Conservation (phyloP, 495 filamentous ascomycete genomes). For the Aspergillus conjunctus region DNA sequence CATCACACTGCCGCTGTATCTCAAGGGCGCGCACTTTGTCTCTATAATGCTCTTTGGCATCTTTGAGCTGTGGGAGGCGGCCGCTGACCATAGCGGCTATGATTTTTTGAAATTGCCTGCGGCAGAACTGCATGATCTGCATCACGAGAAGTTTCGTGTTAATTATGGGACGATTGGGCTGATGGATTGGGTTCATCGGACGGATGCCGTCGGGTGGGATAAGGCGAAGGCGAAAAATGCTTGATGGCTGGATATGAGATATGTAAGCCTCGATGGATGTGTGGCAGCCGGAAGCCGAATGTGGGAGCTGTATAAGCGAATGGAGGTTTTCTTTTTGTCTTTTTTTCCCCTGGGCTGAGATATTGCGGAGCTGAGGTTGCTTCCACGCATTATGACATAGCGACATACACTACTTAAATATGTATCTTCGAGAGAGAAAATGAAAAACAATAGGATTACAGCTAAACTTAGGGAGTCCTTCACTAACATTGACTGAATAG, state of each 20-base stretch:
- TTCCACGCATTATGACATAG: background rate
- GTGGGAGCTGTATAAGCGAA: too few species aligned
- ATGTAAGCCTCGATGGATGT: background rate
- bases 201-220: conserved; percentile 28
- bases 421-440: background rate
- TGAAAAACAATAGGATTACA: too few species aligned
- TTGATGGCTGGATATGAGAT: too few species aligned
- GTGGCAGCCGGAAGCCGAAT: too few species aligned
- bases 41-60: conserved; percentile 43
- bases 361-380: too few species aligned
- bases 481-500: background rate
- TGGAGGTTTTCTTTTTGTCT: too few species aligned
- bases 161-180: conserved; percentile 39
- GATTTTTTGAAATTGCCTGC: conserved; percentile 34
- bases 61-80: conserved; percentile 42
- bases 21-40: conserved; percentile 40
- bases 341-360: too few species aligned
- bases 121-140: conserved; percentile 49
- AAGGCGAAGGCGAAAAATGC: background rate
- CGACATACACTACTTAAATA: too few species aligned
- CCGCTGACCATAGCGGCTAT: conserved; percentile 48
- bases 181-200: conserved; percentile 39
- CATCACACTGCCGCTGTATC: conserved; percentile 39
- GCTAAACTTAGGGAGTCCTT: background rate
- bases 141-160: conserved; percentile 43